A percentile compares a stretch with the other conserved stretches of the same genome.
Conservation (phyloP, 768 basidiomycete species). For the Kwoniella botswanensis region DNA sequence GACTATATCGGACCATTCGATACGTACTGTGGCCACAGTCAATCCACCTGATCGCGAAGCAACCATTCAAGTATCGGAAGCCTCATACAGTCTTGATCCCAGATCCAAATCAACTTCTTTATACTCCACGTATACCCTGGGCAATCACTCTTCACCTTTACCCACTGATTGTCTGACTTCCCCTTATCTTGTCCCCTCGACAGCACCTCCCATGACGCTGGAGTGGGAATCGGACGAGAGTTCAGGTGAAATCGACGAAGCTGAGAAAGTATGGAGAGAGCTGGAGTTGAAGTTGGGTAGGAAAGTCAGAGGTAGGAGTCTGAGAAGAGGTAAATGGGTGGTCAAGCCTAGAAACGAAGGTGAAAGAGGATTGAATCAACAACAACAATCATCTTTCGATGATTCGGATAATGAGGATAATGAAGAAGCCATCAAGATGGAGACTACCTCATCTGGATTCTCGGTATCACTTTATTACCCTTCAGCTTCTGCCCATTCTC, state of each 20-base stretch:
- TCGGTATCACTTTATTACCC: constrained; percentile 19
- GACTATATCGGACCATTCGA: constrained; percentile 20
- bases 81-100: neutral
- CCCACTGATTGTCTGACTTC: neutral
- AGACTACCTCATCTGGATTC: constrained; percentile 19
- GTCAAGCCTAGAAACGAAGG: constrained; percentile 13
- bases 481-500: neutral
- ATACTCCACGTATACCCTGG: neutral
- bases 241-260: constrained; percentile 20
- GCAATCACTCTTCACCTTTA: neutral
- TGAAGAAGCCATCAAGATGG: neutral
- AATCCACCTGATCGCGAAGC: constrained; percentile 1
- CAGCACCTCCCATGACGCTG: constrained; percentile 21
- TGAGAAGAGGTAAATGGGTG: constrained; percentile 26
- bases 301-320: constrained; percentile 12
- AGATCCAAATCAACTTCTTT: neutral
- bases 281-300: constrained; percentile 22
- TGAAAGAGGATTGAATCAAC: neutral
- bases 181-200: constrained; percentile 16
- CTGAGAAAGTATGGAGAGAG: constrained; percentile 22
- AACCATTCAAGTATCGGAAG: neutral
- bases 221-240: constrained; percentile 29
- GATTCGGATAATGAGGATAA: neutral
- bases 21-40: constrained; percentile 14
- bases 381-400: neutral